These are phyloP conservation scores for Penicillium odoratum DNA, from an alignment of 495 filamentous ascomycete species.

Conservation along the genomic window DNA sequence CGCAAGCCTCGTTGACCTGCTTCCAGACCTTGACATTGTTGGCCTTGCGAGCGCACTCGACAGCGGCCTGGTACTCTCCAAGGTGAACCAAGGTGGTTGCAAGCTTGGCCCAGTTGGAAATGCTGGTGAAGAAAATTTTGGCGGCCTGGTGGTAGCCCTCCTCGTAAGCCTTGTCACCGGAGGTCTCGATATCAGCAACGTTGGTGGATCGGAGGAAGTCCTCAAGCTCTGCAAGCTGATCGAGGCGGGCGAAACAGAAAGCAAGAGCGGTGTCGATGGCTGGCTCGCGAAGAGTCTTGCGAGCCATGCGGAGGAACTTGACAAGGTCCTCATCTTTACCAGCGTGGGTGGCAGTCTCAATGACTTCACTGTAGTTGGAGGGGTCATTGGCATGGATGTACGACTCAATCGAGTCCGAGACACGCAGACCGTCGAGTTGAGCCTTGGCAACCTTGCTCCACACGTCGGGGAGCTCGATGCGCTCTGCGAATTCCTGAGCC, in stretches of 20 bases:
- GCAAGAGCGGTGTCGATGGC: conserved; percentile 91
- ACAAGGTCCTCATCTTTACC: conserved; percentile 98
- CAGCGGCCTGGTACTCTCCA: conserved; percentile 95
- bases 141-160: conserved; percentile 94
- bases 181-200: conserved; percentile 91
- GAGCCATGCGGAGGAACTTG: conserved; percentile 95
- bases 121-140: conserved; percentile 98
- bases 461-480: conserved; percentile 93
- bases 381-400: conserved; percentile 95
- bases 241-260: conserved; percentile 87
- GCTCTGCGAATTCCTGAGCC: conserved; percentile 94
- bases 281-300: conserved; percentile 93
- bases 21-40: conserved; percentile 99
- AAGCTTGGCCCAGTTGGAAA: conserved; percentile 99
- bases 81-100: conserved; percentile 96
- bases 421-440: conserved; percentile 92
- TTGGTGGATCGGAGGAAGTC: conserved; percentile 95
- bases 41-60: conserved; percentile 97
- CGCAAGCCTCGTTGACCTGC: conserved; percentile 96
- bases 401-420: conserved; percentile 90
- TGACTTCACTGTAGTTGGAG: conserved; percentile 91
- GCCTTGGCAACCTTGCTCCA: conserved; percentile 99
- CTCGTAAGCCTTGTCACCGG: conserved; percentile 95
- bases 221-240: conserved; percentile 90
- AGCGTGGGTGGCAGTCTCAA: conserved; percentile 92